Percentiles rank a stretch among this genome's conserved stretches.
These are phyloP conservation scores for Somion occarium DNA, from an alignment of 1,284 basidiomycete genomes.

Conservation along the genomic window DNA sequence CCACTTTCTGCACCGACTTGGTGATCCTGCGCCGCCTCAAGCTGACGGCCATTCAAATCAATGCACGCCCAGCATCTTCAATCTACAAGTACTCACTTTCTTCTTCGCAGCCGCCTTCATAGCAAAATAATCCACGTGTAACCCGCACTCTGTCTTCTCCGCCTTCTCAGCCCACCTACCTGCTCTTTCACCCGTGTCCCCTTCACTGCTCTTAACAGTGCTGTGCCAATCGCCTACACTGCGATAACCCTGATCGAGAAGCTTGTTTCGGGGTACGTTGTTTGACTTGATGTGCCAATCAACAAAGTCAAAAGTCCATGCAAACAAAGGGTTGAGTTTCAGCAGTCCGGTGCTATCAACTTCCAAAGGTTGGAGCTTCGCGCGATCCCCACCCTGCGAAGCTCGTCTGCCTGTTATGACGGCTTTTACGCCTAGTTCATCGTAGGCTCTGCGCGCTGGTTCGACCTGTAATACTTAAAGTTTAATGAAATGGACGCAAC, in stretches of 20 bases:
- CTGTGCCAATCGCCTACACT: constrained; percentile 98
- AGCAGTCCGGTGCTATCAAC: constrained; percentile 89
- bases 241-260: constrained; percentile 89
- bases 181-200: constrained; percentile 78
- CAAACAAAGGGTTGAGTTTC: constrained; percentile 93
- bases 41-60: no score
- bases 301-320: constrained; percentile 86
- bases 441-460: constrained; percentile 87
- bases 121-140: constrained; percentile 84
- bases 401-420: constrained; percentile 94
- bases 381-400: constrained; percentile 88
- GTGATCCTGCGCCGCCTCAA: no score
- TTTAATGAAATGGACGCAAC: background rate
- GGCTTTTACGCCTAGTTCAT: constrained; percentile 74
- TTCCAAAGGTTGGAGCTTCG: constrained; percentile 82
- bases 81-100: constrained; percentile 26
- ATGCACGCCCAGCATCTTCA: no score
- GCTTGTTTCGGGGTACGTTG: constrained; percentile 84
- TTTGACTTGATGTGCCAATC: constrained; percentile 85
- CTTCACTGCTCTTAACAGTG: constrained; percentile 68
- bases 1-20: no score
- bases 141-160: constrained; percentile 92
- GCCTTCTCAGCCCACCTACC: constrained; percentile 88
- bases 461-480: constrained; percentile 62
- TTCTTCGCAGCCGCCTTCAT: constrained; percentile 52